phyloP scores from a whole-genome alignment of 805 yeast species.

The Middelhovenomyces tepae region DNA sequence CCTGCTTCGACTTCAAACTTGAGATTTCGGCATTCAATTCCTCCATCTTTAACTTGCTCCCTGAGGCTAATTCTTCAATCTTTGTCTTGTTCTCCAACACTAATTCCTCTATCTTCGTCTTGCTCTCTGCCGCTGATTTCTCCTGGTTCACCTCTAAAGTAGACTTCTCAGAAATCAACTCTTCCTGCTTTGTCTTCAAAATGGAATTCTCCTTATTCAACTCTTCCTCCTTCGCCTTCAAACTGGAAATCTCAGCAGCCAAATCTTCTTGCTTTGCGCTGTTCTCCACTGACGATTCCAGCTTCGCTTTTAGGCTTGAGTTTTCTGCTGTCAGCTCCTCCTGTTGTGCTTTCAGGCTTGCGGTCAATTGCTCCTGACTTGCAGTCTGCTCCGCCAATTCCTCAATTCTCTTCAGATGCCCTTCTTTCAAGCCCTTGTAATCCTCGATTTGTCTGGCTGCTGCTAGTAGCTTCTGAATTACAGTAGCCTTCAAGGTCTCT shows the following conservation, averaged over 20 bases:
- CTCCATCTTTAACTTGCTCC: neutral
- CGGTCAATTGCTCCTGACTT: conserved; percentile 6
- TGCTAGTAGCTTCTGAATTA: conserved; percentile 38
- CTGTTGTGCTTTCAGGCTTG: conserved; percentile 3
- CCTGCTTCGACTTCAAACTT: neutral
- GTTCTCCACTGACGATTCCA: neutral
- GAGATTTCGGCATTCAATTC: neutral
- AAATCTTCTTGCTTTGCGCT: conserved; percentile 12
- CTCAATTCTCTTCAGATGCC: conserved; percentile 2
- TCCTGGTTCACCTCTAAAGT: neutral
- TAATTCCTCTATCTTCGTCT: neutral
- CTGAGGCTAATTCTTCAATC: neutral
- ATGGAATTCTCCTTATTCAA: conserved; percentile 20
- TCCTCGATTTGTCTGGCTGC: conserved; percentile 31
- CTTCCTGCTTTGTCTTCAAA: conserved; percentile 14
- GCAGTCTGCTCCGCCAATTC: conserved; percentile 1
- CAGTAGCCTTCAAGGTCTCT: conserved; percentile 29
- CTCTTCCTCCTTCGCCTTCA: conserved; percentile 14
- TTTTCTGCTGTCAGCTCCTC: neutral
- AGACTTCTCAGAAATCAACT: conserved; percentile 5
- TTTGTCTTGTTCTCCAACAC: neutral
- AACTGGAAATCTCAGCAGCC: neutral
- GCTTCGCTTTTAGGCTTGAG: conserved; percentile 1
- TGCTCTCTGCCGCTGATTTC: neutral
- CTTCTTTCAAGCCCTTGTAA: conserved; percentile 14